Base-by-base conservation (phyloP, 441 rosid species). In the Erysimum cheiri region DNA sequence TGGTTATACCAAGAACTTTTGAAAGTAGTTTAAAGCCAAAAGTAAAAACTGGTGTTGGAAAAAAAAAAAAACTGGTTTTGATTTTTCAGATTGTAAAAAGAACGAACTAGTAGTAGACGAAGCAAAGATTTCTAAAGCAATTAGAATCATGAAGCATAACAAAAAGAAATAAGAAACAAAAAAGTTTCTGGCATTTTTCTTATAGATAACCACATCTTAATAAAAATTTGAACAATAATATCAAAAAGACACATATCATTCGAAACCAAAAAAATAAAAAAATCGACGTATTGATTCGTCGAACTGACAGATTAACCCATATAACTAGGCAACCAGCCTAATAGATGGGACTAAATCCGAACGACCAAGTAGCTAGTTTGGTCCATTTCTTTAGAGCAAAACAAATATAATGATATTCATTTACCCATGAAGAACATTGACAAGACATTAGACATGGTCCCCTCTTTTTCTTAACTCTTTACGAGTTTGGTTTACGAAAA, bases 401-500 rank as follows among this genome's bases (percentile, higher is more conserved):
- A 19, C 32, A 36, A 36, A 19, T 19, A 57, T 10, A 24, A 57
- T 36, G 46, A 36, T 5, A 36, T 56, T 43, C 14, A 7, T 32
- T 8, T 54, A 31, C 11, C 12, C 33, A 39, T n/a, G n/a, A 33
- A 54, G 35, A 40, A 28, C 8, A 14, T 15, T 14, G 56, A 15
- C n/a, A 64, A 19, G 22, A 19, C 22, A 19, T 1, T 19, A 22
- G 35, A 48, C 24, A 48, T 67, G 55, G 54, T 67, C 55, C 52
- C 35, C n/a, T 55, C 22, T 55, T 32, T 19, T 55, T 29, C 60
- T 40, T 55, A 17, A 43, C 12, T 44, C n/a, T n/a, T n/a, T n/a
- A 47, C 31, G 59, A 10, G 22, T 60, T 26, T 59, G 53, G 60
- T 13, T 60, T 52, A 61, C 13, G 35, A 15, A 24, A 70, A 37